Evolutionary conservation across 768 basidiomycete genomes (phyloP), one percentile per base, ranked within the genome.

Genomic region (Hydnomerulius pinastri): DNA sequence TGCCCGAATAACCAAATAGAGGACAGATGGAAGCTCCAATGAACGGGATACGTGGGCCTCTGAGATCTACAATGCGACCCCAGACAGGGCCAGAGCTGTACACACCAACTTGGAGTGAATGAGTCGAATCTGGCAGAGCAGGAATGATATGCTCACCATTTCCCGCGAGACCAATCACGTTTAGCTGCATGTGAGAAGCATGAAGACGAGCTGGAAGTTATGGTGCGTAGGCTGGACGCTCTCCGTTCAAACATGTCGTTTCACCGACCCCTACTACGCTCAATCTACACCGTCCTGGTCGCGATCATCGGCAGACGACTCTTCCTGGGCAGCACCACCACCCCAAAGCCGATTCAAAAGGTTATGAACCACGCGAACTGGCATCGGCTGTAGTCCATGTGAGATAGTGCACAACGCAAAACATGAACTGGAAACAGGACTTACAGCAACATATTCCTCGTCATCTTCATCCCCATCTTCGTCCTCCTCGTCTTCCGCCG

Each of bases 171-270:
- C 82, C 92, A 15, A 95, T 79, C 29, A 93, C 66, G 58, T 96
- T 95, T 29, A 92, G 73, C 50, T 88, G 82, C 0, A 92, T 95
- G 47, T 94, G 88, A 4, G 81, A 79, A 43, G 95, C 80, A 39
- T 77, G 73, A 13, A 96, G 78, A 33, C 83, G 80, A n/a, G 83
- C 71, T 1, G 88, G 89, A 4, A 96, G 78, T 64, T 96, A 92
- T 0, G 93, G 92, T 2, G 88, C 83, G 64, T 94, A 97, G 17
- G 91, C 92, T 85, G 52, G 51, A 17, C 21, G 40, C 40, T 24
- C 23, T 21, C 8, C 24, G 40, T 8, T 8, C 10, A 11, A n/a
- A 42, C 21, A 13, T 21, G n/a, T 42, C 13, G 4, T 35, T 21
- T 13, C 1, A 6, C 6, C 17, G 42, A 18, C 5, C 17, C 43